Conservation (phyloP, 495 filamentous ascomycete genomes). For the Annulohypoxylon stygium region DNA sequence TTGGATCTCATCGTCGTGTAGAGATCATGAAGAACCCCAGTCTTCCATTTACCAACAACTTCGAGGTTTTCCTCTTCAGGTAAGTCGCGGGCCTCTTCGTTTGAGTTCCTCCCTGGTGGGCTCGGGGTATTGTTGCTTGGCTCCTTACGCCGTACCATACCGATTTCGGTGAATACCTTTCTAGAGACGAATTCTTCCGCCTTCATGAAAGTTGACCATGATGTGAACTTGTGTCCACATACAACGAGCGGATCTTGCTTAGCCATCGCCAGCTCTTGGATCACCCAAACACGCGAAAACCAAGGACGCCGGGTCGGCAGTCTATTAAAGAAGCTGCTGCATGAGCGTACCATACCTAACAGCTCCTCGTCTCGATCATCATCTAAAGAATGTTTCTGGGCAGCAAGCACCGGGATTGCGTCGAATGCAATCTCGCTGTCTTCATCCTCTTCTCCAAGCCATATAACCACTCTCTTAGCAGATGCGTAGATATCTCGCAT, state of each 20-base stretch:
- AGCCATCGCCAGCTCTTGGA: constrained; percentile 39
- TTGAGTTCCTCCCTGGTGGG: background rate
- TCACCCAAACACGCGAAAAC: constrained; percentile 39
- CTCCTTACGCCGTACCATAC: constrained; percentile 4
- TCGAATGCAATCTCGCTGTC: constrained; percentile 22
- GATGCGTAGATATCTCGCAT: constrained; percentile 32
- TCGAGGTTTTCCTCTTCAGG: background rate
- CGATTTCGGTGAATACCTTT: constrained; percentile 16
- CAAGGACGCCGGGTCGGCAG: constrained; percentile 18
- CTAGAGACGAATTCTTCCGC: constrained; percentile 10
- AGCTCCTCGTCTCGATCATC: background rate
- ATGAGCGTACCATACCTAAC: background rate
- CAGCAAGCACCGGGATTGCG: constrained; percentile 21
- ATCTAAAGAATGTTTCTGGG: background rate
- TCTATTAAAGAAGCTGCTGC: constrained; percentile 19
- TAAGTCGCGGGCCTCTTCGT: background rate
- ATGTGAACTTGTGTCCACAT: constrained; percentile 20
- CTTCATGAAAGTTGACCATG: constrained; percentile 23
- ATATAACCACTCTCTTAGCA: constrained; percentile 24
- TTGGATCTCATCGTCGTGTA: constrained; percentile 8
- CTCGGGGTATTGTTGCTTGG: background rate
- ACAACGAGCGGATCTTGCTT: constrained; percentile 14
- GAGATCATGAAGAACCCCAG: constrained; percentile 16
- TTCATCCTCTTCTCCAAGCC: constrained; percentile 25
- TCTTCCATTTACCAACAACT: background rate